Base-by-base conservation (phyloP, 306 rosid species). In the Fragaria nilgerrensis region DNA sequence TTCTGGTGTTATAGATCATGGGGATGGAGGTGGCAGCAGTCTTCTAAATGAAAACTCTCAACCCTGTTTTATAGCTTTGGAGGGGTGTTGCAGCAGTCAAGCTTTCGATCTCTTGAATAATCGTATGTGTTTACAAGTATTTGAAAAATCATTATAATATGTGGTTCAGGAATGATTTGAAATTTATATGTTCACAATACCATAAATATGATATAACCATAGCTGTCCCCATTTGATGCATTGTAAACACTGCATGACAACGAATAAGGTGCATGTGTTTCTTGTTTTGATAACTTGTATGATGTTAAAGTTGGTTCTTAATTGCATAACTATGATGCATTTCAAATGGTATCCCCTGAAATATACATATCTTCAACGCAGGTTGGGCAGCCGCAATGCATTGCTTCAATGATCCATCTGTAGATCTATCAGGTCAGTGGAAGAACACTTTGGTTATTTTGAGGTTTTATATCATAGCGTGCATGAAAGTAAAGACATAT, bases 351-450 rank as follows among this genome's bases (percentile, higher is more conserved):
- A 37, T 37, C 73, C 59, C 2, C 15, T 22, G n/a, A 25, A 25
- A 25, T 19, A 3, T 52, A 9, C 62, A 17, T 68, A 67, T 72
- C 69, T 84, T 37, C 72, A 64, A 67, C 68, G 45, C 88, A 91
- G 96, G 96, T 72, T 91, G 96, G 94, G 69, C 91, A 59, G 88
- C 88, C 63, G 87, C 90, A 68, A 63, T 91, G 56, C 88, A 73
- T 56, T 80, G 80, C 83, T 82, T 62, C 79, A 79, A 79, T 17
- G 85, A 89, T 86, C 55, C 82, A 72, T 65, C 82, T 39, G 79
- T 79, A 77, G 89, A 89, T 80, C 63, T 83, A 82, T 79, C 92
- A 78, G 96, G 96, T 91, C 77, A 83, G 93, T 79, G 61, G 39
- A 44, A 23, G 68, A 76, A 61, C 70, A 10, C 25, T 25, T 52